Evolutionary conservation across 208 protist species (phyloP).

Genomic region (Leishmania guyanensis): DNA sequence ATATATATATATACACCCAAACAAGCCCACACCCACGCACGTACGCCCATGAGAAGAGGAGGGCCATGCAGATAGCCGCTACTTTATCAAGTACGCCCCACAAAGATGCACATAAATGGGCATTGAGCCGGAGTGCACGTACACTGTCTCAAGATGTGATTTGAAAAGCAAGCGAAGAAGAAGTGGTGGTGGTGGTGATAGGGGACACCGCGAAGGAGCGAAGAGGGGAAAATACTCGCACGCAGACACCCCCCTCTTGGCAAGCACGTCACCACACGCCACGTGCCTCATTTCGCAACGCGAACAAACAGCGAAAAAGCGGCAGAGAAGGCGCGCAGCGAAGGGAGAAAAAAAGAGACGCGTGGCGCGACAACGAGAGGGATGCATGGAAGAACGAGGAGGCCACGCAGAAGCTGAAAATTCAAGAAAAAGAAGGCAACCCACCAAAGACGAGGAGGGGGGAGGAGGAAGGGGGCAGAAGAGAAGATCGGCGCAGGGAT

Average conservation of each 20-base stretch:
- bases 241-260: too few relatives aligned
- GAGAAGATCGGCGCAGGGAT: neutral
- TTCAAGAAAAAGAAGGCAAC: neutral
- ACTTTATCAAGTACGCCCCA: neutral
- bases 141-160: neutral
- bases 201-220: neutral
- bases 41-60: neutral
- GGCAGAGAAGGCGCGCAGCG: too few relatives aligned
- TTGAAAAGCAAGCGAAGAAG: too few relatives aligned
- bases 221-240: neutral
- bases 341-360: neutral
- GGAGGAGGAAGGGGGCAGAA: neutral
- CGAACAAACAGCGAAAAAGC: too few relatives aligned
- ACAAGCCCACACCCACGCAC: too few relatives aligned
- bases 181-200: too few relatives aligned
- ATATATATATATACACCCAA: too few relatives aligned
- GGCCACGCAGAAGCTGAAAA: neutral
- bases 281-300: too few relatives aligned
- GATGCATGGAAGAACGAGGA: neutral
- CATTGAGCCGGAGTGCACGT: neutral
- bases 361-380: neutral
- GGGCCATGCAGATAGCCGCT: too few relatives aligned
- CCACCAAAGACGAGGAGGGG: neutral
- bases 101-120: neutral
- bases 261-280: too few relatives aligned